phyloP scores from a whole-genome alignment of 805 yeast species.

The Pichia phayaonensis region DNA sequence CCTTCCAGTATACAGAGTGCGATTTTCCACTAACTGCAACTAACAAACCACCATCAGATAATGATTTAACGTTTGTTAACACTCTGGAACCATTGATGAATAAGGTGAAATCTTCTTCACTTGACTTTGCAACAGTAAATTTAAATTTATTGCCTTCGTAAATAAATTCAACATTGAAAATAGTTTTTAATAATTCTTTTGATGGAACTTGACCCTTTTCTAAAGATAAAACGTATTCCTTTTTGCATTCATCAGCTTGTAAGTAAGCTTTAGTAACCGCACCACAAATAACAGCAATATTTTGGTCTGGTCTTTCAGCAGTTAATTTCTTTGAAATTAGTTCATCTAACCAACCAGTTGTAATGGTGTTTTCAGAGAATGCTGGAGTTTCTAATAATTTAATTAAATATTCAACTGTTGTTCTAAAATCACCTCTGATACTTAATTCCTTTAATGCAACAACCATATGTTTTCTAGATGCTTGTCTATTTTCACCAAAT shows the following conservation, averaged over 20 bases:
- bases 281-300: conserved; percentile 90
- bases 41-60: conserved; percentile 92
- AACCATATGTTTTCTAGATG: conserved; percentile 97
- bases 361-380: conserved; percentile 91
- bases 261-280: conserved; percentile 94
- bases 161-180: conserved; percentile 90
- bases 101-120: conserved; percentile 74
- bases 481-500: conserved; percentile 97
- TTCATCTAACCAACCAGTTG: conserved; percentile 99
- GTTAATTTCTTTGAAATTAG: conserved; percentile 88
- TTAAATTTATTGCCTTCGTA: conserved; percentile 90
- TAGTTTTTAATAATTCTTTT: conserved; percentile 71
- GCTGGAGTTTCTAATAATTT: conserved; percentile 93
- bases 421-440: conserved; percentile 96
- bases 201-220: conserved; percentile 95
- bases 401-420: conserved; percentile 95
- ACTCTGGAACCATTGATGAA: conserved; percentile 91
- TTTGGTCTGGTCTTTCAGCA: conserved; percentile 93
- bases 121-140: conserved; percentile 92
- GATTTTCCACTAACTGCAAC: conserved; percentile 86
- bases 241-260: conserved; percentile 60
- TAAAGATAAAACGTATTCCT: conserved; percentile 65
- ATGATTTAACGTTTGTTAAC: conserved; percentile 78
- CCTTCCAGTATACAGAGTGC: conserved; percentile 95
- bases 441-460: conserved; percentile 95